phyloP scores from a whole-genome alignment of 2,329 filamentous ascomycete species.

The Aplosporella prunicola region DNA sequence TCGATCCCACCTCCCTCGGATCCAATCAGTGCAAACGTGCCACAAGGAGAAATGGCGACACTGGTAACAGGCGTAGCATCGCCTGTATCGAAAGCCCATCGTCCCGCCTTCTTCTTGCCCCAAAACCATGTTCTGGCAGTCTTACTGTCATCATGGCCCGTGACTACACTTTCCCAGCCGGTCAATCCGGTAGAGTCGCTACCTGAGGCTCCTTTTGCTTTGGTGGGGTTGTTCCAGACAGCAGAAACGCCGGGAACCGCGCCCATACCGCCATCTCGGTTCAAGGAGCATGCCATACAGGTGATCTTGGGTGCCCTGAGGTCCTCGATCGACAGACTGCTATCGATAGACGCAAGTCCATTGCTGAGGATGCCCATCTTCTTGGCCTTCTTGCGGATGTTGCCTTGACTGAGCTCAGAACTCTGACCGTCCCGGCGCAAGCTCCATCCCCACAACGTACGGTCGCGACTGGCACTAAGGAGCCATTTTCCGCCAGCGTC shows the following conservation, averaged over 20 bases:
- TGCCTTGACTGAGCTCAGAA: slow-evolving; percentile 84
- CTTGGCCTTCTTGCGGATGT: slow-evolving; percentile 78
- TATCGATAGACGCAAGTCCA: slow-evolving; percentile 48
- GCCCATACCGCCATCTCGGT: slow-evolving; percentile 90
- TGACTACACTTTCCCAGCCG: slow-evolving; percentile 95
- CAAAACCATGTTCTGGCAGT: slow-evolving; percentile 95
- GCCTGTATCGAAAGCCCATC: slow-evolving; percentile 84
- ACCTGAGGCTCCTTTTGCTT: slow-evolving; percentile 18
- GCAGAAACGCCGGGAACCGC: slow-evolving; percentile 66
- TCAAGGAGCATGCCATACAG: slow-evolving; percentile 81
- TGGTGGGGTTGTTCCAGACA: slow-evolving; percentile 70
- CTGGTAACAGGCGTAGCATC: slow-evolving; percentile 74
- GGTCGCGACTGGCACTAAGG: slow-evolving; percentile 77
- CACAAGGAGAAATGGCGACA: slow-evolving; percentile 82
- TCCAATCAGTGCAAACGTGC: slow-evolving; percentile 85
- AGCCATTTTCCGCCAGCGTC: slow-evolving; percentile 90
- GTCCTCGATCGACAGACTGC: slow-evolving; percentile 55
- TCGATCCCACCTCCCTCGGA: slow-evolving; percentile 76
- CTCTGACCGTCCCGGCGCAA: slow-evolving; percentile 89
- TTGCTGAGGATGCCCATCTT: slow-evolving; percentile 65
- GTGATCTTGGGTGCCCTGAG: slow-evolving; percentile 89
- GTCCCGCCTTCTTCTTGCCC: slow-evolving; percentile 84
- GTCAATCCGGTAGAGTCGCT: slow-evolving; percentile 45
- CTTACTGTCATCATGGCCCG: slow-evolving; percentile 76
- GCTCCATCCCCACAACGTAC: slow-evolving; percentile 95